A percentile compares a stretch with the other conserved stretches of the same genome.
Evolutionary conservation across 768 basidiomycete species (phyloP).

Genomic region (Symmetrospora coprosmae): DNA sequence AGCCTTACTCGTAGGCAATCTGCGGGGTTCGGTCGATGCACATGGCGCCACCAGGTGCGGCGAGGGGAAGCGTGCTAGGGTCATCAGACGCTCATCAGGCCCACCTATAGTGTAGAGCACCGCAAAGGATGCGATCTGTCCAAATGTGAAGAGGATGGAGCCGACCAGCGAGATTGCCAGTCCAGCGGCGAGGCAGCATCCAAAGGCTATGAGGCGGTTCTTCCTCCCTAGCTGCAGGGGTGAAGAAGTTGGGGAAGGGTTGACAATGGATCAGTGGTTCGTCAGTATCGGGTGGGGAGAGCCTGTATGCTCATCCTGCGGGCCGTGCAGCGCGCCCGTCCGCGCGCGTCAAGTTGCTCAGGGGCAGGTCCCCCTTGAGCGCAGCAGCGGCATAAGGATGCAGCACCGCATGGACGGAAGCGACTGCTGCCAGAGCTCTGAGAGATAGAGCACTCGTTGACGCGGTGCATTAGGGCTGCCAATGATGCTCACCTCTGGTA

Average conservation of each 20-base stretch:
- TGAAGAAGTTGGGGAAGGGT: too few relatives aligned
- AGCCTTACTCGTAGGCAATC: too few relatives aligned
- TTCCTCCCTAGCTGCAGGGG: constrained; percentile 8
- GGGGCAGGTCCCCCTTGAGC: not conserved
- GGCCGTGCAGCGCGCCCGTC: too few relatives aligned
- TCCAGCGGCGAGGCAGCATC: not conserved
- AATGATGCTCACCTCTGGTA: constrained; percentile 9
- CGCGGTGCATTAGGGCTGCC: too few relatives aligned
- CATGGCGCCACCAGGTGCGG: too few relatives aligned
- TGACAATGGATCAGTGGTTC: too few relatives aligned
- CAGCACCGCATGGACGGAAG: not conserved
- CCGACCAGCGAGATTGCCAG: constrained; percentile 1
- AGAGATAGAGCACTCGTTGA: too few relatives aligned
- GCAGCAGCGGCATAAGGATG: not conserved
- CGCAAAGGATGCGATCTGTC: constrained; percentile 20
- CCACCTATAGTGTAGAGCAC: constrained; percentile 13
- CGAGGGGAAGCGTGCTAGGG: too few relatives aligned
- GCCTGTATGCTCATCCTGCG: too few relatives aligned
- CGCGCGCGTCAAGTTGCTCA: not conserved
- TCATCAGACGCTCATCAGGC: too few relatives aligned
- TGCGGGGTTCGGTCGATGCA: too few relatives aligned
- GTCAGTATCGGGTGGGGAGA: too few relatives aligned
- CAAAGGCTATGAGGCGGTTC: constrained; percentile 13
- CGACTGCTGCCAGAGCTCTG: not conserved
- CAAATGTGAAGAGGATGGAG: constrained; percentile 15